Percentiles rank a stretch among this genome's conserved stretches.
Evolutionary conservation across 306 rosid genomes (phyloP).

Genomic region (Senna siamea): DNA sequence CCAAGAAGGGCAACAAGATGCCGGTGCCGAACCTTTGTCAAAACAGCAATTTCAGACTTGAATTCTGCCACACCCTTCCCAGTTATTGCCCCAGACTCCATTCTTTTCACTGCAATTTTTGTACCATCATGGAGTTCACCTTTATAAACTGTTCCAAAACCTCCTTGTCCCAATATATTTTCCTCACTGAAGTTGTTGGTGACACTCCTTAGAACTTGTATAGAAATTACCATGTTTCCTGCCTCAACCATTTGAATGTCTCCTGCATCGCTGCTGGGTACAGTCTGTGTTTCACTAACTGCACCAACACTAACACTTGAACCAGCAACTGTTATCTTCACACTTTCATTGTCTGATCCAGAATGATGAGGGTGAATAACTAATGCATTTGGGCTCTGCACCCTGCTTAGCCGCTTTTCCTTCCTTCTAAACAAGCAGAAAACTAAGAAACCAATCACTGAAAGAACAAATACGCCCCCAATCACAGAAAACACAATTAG

Average conservation of each 20-base stretch:
- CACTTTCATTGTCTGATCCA: constrained; percentile 78
- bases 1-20: constrained; percentile 76
- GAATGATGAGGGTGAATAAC: constrained; percentile 82
- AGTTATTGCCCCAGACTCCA: constrained; percentile 64
- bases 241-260: constrained; percentile 89
- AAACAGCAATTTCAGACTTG: constrained; percentile 69
- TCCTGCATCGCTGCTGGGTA: constrained; percentile 57
- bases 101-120: constrained; percentile 72
- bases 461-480: constrained; percentile 55
- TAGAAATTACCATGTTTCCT: constrained; percentile 86
- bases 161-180: constrained; percentile 68
- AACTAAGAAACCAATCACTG: constrained; percentile 59
- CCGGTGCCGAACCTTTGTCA: constrained; percentile 75
- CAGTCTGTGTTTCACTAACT: constrained; percentile 60
- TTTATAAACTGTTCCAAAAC: constrained; percentile 72
- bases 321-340: constrained; percentile 88
- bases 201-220: constrained; percentile 67
- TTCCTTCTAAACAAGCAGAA: constrained; percentile 68
- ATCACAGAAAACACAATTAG: constrained; percentile 63
- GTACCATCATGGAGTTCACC: constrained; percentile 77
- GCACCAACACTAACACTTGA: constrained; percentile 87
- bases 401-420: constrained; percentile 71
- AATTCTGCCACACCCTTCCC: constrained; percentile 66
- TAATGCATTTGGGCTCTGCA: constrained; percentile 79
- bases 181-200: constrained; percentile 63